These are phyloP conservation scores for Vitis rupestris DNA, from an alignment of 164 flowering plant species.

Conservation along the genomic window DNA sequence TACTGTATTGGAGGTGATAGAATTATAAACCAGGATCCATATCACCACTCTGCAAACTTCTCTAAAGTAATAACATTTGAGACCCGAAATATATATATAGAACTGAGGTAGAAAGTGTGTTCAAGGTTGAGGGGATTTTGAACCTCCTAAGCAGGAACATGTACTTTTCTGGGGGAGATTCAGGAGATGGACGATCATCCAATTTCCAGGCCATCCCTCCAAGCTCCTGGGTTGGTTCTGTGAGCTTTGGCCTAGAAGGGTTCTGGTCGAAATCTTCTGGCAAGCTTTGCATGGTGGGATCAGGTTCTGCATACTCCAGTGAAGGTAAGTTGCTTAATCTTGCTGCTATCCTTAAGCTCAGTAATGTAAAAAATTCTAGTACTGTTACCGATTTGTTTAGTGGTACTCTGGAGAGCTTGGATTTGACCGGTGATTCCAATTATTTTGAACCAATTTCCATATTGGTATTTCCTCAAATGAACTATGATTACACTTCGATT, in stretches of 20 bases:
- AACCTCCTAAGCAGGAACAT: not conserved
- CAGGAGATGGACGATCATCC: no score
- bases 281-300: constrained; percentile 62
- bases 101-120: constrained; percentile 13
- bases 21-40: not conserved
- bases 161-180: not conserved
- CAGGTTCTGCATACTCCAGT: constrained; percentile 11
- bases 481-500: constrained; percentile 34
- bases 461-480: constrained; percentile 22
- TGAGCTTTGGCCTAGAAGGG: constrained; percentile 36
- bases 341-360: constrained; percentile 46
- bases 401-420: constrained; percentile 50
- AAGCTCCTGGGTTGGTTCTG: not conserved
- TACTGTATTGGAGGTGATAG: constrained; percentile 7
- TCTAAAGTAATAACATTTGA: not conserved
- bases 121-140: constrained; percentile 20
- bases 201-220: not conserved
- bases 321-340: constrained; percentile 32
- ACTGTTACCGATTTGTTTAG: constrained; percentile 34
- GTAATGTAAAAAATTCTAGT: constrained; percentile 29
- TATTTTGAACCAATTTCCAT: constrained; percentile 43
- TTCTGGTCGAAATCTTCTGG: constrained; percentile 50
- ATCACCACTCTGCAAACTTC: not conserved
- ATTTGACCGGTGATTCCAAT: constrained; percentile 1
- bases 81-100: not conserved